Base-by-base conservation (phyloP, 805 yeast genomes). In the Naumovozyma dairenensis region DNA sequence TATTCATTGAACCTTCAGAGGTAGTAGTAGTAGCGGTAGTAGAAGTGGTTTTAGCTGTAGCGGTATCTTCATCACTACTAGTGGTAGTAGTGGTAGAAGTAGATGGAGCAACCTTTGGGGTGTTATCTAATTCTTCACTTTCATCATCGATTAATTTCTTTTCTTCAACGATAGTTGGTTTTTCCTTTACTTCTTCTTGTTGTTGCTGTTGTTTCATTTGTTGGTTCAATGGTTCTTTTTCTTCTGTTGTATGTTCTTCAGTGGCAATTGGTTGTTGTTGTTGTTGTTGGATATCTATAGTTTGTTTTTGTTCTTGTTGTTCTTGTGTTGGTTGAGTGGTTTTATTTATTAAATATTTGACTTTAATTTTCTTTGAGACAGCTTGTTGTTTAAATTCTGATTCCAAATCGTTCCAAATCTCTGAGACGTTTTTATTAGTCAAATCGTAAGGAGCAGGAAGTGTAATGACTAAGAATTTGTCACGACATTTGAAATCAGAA, bases 391-490 rank as follows among this genome's bases (percentile, higher is more conserved):
- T 71, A 58, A 65, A 66, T 54, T 68, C 69, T 22, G 70, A 55
- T 55, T 80, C 87, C 54, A 85, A 68, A 35, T 69, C 63, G n/a
- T 80, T 52, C 96, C 96, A 86, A 48, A 71, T 61, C 31, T 77
- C 79, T 32, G 83, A 71, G 32, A 83, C 79, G 18, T 69, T 51
- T 28, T 71, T 64, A 33, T 74, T 76, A 40, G 70, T 70, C 40
- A 72, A 57, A 36, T 67, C 71, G 34, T 65, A 60, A 13, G 80
- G 76, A 40, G 85, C 74, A 31, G 95, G 93, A 44, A 86, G 69
- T 18, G 93, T 74, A 46, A 87, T 87, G 39, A 92, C 77, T 51
- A 89, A 73, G 59, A 92, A 92, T 65, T 92, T 92, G 63, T 92
- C 97, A 58, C 78, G 81, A 62, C 94, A 81, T 60, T 78, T 80